Base-by-base conservation (phyloP, 805 yeast genomes). In the Kazachstania viticola region DNA sequence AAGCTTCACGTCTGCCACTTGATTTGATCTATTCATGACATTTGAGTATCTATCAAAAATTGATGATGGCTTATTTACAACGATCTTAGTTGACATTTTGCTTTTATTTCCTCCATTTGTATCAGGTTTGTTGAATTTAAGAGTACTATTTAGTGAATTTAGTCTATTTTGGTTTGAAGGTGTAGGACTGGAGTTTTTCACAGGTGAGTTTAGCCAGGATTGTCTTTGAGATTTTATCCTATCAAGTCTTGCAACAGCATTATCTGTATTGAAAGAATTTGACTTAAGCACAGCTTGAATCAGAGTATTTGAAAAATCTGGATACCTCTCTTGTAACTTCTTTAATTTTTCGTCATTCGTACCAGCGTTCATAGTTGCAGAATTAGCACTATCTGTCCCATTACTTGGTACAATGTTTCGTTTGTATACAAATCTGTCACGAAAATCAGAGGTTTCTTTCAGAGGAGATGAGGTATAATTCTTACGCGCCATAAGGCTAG, bases 381-480 rank as follows among this genome's bases (percentile, higher is more conserved):
- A 9, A 27, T 9, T 25, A 9, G 7, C 17, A 13, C 19, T 4
- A 4, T 22, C n/a, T 24, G 17, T 24, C 9, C 12, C 14, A 9
- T 24, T 7, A 36, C 45, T 21, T 34, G 54, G 38, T n/a, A n/a
- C n/a, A n/a, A n/a, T n/a, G n/a, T n/a, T n/a, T n/a, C n/a, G n/a
- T 47, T 50, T 59, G 36, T 62, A 69, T 2, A 68, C 57, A 38
- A 65, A 69, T 40, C 58, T 57, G 34, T 65, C 69, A 21, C 64
- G 48, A 29, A 69, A 45, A 28, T 36, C 29, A n/a, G 40, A 18
- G 3, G 33, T 26, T 5, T 18, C 5, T 27, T 51, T 46, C 21
- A 52, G 32, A 17, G 49, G 58, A 9, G 57, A 55, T 11, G 60
- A 49, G 1, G 58, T 48, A 16, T 42, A 33, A n/a, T 38, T 26